A percentile compares a stretch with the other conserved stretches of the same genome.
Evolutionary conservation across 257 asterid species (phyloP).

Genomic region (Nicotiana attenuata): DNA sequence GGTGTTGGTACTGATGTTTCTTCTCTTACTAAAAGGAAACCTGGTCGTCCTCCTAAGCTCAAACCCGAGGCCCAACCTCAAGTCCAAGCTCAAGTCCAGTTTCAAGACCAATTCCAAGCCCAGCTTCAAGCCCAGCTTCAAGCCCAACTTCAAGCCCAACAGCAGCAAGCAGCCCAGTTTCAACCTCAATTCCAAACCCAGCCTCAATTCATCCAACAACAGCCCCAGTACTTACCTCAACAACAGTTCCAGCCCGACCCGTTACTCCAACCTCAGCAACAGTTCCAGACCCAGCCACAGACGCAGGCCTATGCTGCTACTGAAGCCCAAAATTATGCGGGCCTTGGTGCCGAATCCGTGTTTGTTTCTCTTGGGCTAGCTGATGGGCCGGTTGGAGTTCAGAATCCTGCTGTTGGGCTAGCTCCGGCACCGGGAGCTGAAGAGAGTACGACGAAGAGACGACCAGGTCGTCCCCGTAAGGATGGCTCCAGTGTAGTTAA

Average conservation of each 20-base stretch:
- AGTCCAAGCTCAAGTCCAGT: not conserved
- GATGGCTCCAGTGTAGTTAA: not conserved
- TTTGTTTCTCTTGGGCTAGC: slow-evolving; percentile 36
- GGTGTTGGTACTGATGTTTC: slow-evolving; percentile 10
- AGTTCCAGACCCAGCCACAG: not conserved
- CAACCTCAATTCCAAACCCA: not conserved
- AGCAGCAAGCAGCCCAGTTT: not conserved
- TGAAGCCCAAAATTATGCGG: slow-evolving; percentile 15
- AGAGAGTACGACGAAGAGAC: slow-evolving; percentile 18
- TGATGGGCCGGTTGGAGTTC: slow-evolving; percentile 33
- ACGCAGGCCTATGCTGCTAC: not conserved
- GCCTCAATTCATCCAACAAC: not conserved
- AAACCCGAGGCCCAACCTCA: slow-evolving; percentile 28
- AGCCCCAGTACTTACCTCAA: not conserved
- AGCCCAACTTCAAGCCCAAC: not conserved
- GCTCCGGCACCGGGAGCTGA: not conserved
- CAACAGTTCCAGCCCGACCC: not conserved
- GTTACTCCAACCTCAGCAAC: slow-evolving; percentile 5
- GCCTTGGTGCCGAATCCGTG: slow-evolving; percentile 23
- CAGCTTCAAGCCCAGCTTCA: not conserved
- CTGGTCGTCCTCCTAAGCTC: slow-evolving; percentile 75
- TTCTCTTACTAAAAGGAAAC: slow-evolving; percentile 37
- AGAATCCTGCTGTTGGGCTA: not conserved
- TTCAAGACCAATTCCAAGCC: not conserved
- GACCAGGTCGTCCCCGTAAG: slow-evolving; percentile 76